Evolutionary conservation across 2,329 filamentous ascomycete species (phyloP), one percentile per base, ranked within the genome.

Genomic region (Mollisia scopiformis): DNA sequence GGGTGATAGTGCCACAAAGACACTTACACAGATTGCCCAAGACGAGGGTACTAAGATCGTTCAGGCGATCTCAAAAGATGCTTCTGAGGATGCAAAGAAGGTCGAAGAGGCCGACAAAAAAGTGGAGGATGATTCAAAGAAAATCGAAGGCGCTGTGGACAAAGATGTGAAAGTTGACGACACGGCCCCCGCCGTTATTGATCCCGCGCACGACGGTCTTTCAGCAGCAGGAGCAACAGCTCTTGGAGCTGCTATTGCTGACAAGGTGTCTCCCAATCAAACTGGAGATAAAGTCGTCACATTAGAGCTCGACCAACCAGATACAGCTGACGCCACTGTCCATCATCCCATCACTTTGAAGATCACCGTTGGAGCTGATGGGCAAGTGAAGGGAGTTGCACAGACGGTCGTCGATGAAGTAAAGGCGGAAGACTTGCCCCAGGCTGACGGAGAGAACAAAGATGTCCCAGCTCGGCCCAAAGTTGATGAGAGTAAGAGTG

Each of bases 1-100:
- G 2, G 57, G 64, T 2, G 66, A 68, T 35, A 50, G 47, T 14
- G 67, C 64, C 1, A 65, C 64, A 31, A 62, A 53, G 8, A 66
- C 61, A 11, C 64, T 62, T 11, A 64, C 57, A 10, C 30, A 64
- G 27, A 68, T 70, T 55, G 66, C 63, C 8, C 37, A 55, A 21
- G 60, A 62, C 23, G 62, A 67, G 27, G 62, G 64, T 6, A 58
- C 51, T 2, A 65, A 68, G 21, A 47, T 69, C 11, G 61, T 66
- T 4, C 65, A 68, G 16, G 64, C 67, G 46, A 60, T 70, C 47
- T 60, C 61, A 6, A 62, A 65, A 23, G 64, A 68, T 52, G 30
- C 65, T 16, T 41, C 57, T 2, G 58, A 64, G 4, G 65, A 66
- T 52, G 63, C 61, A 4, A 28, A 14, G n/a, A 52, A 57, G 30